Percentiles rank a stretch among this genome's conserved stretches.
phyloP scores from a whole-genome alignment of 495 filamentous ascomycete genomes.

The Neurospora sp. region DNA sequence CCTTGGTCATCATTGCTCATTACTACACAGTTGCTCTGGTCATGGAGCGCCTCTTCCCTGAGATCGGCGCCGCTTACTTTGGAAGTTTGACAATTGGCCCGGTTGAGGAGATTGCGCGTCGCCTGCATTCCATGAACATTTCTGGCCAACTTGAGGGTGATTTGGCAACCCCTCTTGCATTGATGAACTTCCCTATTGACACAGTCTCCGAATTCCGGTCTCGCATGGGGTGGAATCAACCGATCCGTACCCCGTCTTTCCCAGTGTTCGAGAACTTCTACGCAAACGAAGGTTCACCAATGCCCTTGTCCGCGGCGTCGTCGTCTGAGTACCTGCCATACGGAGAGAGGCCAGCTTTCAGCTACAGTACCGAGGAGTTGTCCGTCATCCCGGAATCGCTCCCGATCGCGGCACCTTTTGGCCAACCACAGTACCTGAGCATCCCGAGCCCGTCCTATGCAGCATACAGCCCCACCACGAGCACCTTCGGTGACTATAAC shows the following conservation, averaged over 20 bases:
- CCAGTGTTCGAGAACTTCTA: conserved; percentile 41
- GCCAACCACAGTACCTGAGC: conserved; percentile 41
- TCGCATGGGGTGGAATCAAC: conserved; percentile 52
- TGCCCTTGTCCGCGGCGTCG: conserved; percentile 27
- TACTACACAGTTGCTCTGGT: conserved; percentile 82
- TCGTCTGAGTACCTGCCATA: conserved; percentile 33
- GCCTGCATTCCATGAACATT: conserved; percentile 40
- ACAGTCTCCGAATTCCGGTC: conserved; percentile 50
- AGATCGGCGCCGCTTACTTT: conserved; percentile 79
- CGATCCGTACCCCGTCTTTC: conserved; percentile 42
- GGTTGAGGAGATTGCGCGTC: conserved; percentile 68
- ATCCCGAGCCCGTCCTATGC: conserved; percentile 46
- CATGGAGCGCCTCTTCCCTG: conserved; percentile 83
- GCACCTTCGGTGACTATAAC: conserved; percentile 43
- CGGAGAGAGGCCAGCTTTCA: conserved; percentile 41
- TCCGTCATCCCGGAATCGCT: conserved; percentile 34
- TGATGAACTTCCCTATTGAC: conserved; percentile 56
- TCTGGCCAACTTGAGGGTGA: conserved; percentile 34
- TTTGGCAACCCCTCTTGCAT: conserved; percentile 38
- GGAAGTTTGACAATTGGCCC: conserved; percentile 64
- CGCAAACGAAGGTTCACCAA: conserved; percentile 27
- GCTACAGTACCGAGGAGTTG: conserved; percentile 46
- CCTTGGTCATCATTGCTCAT: conserved; percentile 75
- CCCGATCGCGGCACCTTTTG: conserved; percentile 38
- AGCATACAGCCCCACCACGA: conserved; percentile 44